Evolutionary conservation across 176 grass and related monocot genomes (phyloP), one percentile per base, ranked within the genome.

Genomic region (Lolium perenne): DNA sequence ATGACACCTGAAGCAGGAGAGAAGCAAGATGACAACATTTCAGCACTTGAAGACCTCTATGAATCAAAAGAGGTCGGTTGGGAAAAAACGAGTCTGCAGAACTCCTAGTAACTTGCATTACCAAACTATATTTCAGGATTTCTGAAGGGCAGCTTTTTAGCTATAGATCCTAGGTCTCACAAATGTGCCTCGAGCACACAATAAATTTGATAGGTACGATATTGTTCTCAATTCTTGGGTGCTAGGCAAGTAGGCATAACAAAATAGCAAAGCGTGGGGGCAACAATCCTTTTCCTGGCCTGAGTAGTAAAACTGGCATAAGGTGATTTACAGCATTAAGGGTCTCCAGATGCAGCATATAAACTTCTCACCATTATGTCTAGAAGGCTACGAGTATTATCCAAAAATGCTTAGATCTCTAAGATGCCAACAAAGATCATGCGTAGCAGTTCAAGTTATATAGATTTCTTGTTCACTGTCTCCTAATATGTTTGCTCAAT

Each of bases 1-100:
- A 85, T 94, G 92, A 35, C 95, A 98, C 86, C 95, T 98, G 87
- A 46, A 13, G 16, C 23, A 54, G 50, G n/a, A 55, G 21, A 60
- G 17, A 47, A 90, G 82, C 38, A 74, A 3, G 79, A 14, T 8
- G 22, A 71, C 8, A 8, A 84, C 45, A 38, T 48, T 84, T 48
- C 74, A 80, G 64, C 66, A 54, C 49, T 59, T 60, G 5, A 61
- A 47, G 7, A 38, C 11, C 45, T 38, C 46, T 13, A 38, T 22
- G 46, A 86, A 57, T 47, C 63, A 61, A 56, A 60, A 76, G 0
- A 46, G 7, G 14, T 4, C 23, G 17, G 14, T 47, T 0, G 4
- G 17, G 11, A 5, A 5, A 58, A 26, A 13, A 21, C 8, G 14
- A 49, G 10, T 64, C 14, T 0, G 43, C 38, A 83, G n/a, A 58